Evolutionary conservation across 306 rosid species (phyloP), one percentile per base, ranked within the genome.

Genomic region (Quercus ilex): DNA sequence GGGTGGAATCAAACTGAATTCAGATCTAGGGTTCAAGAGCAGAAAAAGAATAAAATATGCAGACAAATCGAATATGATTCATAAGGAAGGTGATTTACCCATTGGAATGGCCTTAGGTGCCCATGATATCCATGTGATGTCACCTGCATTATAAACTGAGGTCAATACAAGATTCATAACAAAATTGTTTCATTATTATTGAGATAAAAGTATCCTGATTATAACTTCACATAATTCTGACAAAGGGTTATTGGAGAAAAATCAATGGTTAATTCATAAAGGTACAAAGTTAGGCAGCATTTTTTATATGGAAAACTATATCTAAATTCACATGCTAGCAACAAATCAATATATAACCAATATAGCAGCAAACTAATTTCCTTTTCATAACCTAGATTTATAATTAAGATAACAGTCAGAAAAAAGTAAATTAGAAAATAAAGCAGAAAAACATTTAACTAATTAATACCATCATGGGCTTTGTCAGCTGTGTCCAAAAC

Each of bases 401-500:
- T 64, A 67, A 67, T 33, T 67, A 67, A 7, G 51, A 33, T 67
- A 33, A 33, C 4, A 68, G 52, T 35, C 4, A 5, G 41, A 13
- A 49, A 55, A 52, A 82, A 4, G 30, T 5, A 6, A 55, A 11
- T 13, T 25, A 55, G 17, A 74, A 31, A 75, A 28, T 33, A 11
- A 28, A 38, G 21, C 33, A 77, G 17, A 53, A 74, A 33, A 70
- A 6, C 25, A 25, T 53, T 19, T 3, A 21, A 31, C 70, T 78
- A 72, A 63, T 60, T 67, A 78, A 77, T 93, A 96, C 99, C 89
- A 20, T 96, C 99, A 69, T 96, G 99, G 71, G 96, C 92, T 78
- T 90, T 96, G 67, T 96, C 98, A 85, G 98, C 99, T 23, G 96
- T 90, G 84, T 96, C 98, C 85, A 96, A 82, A 84, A 96, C 91